Evolutionary conservation across 257 asterid genomes (phyloP).

Genomic region (Echium plantagineum): DNA sequence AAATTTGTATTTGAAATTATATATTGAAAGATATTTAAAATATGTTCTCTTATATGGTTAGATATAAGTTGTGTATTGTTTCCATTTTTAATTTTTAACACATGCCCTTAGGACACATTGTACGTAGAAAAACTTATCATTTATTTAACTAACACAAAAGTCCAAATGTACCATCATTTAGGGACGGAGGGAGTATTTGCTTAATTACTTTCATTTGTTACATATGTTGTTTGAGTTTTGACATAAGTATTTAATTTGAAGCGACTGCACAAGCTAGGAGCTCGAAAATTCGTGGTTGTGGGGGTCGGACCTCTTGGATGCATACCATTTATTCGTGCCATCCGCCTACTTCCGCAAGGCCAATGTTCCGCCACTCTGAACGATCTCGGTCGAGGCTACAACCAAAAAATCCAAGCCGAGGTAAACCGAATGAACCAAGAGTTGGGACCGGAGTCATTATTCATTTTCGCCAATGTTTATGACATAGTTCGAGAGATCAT

Average conservation of each 20-base stretch:
- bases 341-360: constrained; percentile 20
- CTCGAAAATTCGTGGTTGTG: constrained; percentile 33
- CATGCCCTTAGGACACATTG: too few relatives aligned
- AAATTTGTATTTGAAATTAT: too few relatives aligned
- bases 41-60: too few relatives aligned
- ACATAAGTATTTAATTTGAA: constrained; percentile 1
- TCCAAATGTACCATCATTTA: too few relatives aligned
- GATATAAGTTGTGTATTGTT: too few relatives aligned
- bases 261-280: constrained; percentile 34
- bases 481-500: constrained; percentile 30
- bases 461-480: constrained; percentile 34
- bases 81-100: too few relatives aligned
- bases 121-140: too few relatives aligned
- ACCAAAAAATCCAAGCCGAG: constrained; percentile 20
- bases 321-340: constrained; percentile 42
- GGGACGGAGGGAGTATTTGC: too few relatives aligned
- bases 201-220: too few relatives aligned
- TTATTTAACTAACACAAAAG: too few relatives aligned
- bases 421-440: constrained; percentile 19
- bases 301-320: constrained; percentile 50
- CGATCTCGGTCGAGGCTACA: constrained; percentile 26
- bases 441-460: constrained; percentile 22
- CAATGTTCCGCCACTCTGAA: constrained; percentile 31
- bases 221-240: too few relatives aligned
- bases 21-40: too few relatives aligned